Conservation (phyloP, 2,329 filamentous ascomycete genomes). For the Neonectria neomacrospora region DNA sequence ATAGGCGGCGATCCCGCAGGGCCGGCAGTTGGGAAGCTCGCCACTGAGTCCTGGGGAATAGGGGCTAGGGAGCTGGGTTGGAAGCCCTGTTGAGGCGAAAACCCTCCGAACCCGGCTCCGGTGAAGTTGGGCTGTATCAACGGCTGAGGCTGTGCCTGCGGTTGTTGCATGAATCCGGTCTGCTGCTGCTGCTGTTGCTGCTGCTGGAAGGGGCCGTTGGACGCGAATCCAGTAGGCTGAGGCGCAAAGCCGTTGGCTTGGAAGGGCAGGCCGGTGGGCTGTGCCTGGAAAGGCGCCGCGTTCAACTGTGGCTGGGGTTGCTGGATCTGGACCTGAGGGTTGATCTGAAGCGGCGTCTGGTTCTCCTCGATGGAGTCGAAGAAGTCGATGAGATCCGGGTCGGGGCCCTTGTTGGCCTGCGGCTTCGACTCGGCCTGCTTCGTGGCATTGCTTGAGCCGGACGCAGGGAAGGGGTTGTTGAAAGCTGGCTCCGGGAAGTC, state of each 20-base stretch:
- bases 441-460: conserved; percentile 47
- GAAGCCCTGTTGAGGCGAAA: conserved; percentile 72
- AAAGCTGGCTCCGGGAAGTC: conserved; percentile 53
- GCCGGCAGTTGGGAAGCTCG: conserved; percentile 49
- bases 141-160: conserved; percentile 50
- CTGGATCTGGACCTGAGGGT: conserved; percentile 45
- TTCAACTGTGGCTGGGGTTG: conserved; percentile 51
- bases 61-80: conserved; percentile 63
- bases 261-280: conserved; percentile 42
- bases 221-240: conserved; percentile 47
- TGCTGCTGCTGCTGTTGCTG: conserved; percentile 43
- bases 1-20: conserved; percentile 36
- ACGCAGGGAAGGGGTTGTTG: conserved; percentile 57
- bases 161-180: conserved; percentile 49
- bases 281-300: conserved; percentile 47
- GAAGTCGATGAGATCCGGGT: conserved; percentile 89
- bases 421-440: conserved; percentile 55
- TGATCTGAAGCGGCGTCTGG: conserved; percentile 74
- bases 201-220: conserved; percentile 50
- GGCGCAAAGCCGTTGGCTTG: conserved; percentile 42
- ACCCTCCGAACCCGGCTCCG: conserved; percentile 86
- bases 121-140: conserved; percentile 64
- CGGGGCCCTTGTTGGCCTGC: conserved; percentile 69
- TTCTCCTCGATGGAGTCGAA: conserved; percentile 94
- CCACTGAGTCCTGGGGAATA: conserved; percentile 66